Percentiles rank a stretch among this genome's conserved stretches.
phyloP scores from a whole-genome alignment of 2,329 filamentous ascomycete genomes.

The Thelonectria rubi region DNA sequence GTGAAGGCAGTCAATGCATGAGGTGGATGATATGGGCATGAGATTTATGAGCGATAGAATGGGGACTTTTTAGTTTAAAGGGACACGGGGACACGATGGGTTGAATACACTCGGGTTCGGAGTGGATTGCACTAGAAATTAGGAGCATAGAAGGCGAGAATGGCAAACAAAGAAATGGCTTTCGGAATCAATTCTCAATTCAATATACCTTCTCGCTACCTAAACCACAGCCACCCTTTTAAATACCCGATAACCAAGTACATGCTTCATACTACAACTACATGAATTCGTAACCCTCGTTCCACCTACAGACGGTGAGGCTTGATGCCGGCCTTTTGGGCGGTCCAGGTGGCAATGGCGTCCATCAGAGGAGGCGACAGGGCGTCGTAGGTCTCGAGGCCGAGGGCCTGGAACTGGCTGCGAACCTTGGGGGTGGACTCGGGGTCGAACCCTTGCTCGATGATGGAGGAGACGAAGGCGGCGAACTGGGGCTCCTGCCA shows the following conservation, averaged over 20 bases:
- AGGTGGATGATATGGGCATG: no score
- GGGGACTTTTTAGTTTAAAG: no score
- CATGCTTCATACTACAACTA: slow-evolving; percentile 11
- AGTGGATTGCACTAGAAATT: neutral
- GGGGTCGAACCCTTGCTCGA: slow-evolving; percentile 72
- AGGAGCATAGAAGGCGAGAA: neutral
- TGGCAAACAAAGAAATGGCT: neutral
- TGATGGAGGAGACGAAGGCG: slow-evolving; percentile 72
- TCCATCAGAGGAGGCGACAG: slow-evolving; percentile 72
- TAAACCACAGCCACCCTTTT: neutral
- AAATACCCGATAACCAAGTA: slow-evolving; percentile 8
- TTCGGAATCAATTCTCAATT: neutral
- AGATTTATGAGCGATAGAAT: neutral
- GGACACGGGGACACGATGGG: no score
- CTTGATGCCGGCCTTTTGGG: slow-evolving; percentile 51
- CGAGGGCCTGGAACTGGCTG: slow-evolving; percentile 59
- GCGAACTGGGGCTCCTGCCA: slow-evolving; percentile 79
- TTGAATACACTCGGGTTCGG: no score
- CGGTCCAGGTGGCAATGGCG: slow-evolving; percentile 63
- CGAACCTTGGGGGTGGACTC: slow-evolving; percentile 64
- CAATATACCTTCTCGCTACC: neutral
- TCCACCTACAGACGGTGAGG: slow-evolving; percentile 12
- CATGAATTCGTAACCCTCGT: slow-evolving; percentile 11
- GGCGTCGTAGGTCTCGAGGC: slow-evolving; percentile 70
- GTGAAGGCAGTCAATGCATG: neutral